Conservation (phyloP, 192 early-diverging fungal species). For the Coemansia sp. region DNA sequence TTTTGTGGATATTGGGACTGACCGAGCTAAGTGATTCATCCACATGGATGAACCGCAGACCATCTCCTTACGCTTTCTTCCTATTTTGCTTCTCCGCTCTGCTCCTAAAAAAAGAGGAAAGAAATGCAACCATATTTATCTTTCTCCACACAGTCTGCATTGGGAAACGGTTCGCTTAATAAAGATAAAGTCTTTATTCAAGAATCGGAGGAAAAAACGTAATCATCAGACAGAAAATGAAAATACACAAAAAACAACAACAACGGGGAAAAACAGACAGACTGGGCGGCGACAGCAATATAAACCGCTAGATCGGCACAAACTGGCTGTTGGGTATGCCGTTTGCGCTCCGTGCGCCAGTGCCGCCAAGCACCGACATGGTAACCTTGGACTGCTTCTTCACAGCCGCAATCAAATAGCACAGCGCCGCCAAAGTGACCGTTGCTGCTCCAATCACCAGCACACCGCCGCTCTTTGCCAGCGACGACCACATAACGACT, state of each 20-base stretch:
- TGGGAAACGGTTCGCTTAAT: background rate
- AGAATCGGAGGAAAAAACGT: background rate
- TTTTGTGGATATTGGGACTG: background rate
- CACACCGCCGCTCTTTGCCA: slow-evolving; percentile 45
- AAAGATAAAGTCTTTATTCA: background rate
- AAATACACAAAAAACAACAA: slow-evolving; percentile 1
- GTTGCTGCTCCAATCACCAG: slow-evolving; percentile 51
- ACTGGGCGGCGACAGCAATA: background rate
- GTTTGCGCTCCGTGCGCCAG: slow-evolving; percentile 19
- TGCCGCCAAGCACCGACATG: slow-evolving; percentile 36
- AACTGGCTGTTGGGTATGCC: slow-evolving; percentile 7
- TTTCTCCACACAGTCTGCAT: background rate
- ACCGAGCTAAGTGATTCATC: background rate
- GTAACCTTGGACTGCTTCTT: slow-evolving; percentile 51
- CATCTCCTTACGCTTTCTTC: no score
- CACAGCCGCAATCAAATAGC: slow-evolving; percentile 52
- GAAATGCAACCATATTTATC: background rate
- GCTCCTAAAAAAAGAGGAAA: no score
- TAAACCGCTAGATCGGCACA: background rate
- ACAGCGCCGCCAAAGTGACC: slow-evolving; percentile 38
- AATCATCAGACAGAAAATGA: background rate
- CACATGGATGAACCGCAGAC: no score
- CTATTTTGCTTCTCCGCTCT: no score
- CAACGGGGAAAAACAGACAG: background rate
- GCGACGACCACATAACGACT: slow-evolving; percentile 55